These are phyloP conservation scores for Trichoderma guizhouense DNA, from an alignment of 2,329 filamentous ascomycete species.

Conservation along the genomic window DNA sequence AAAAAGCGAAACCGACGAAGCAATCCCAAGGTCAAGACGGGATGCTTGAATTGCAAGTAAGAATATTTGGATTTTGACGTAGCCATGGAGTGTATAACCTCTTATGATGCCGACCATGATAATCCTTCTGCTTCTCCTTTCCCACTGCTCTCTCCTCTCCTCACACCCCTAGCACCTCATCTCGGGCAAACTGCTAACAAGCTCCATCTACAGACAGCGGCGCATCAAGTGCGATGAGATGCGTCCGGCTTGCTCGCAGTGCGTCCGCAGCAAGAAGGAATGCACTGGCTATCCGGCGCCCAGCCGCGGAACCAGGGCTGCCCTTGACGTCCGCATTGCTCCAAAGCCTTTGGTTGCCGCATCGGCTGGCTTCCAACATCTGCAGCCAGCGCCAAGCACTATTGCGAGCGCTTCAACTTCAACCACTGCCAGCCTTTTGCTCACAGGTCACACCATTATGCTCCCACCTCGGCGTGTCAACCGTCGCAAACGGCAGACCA, in stretches of 20 bases:
- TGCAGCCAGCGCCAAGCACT: background rate
- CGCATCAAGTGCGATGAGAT: constrained; percentile 66
- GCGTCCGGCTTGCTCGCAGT: constrained; percentile 59
- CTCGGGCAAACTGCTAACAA: background rate
- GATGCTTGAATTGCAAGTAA: constrained; percentile 67
- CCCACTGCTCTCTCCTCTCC: background rate
- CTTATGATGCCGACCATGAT: background rate
- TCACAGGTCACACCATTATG: constrained; percentile 20
- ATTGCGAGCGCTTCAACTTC: constrained; percentile 21
- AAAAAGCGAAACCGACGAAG: constrained; percentile 49
- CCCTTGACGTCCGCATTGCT: constrained; percentile 48
- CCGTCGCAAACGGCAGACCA: constrained; percentile 18
- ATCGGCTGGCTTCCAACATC: background rate
- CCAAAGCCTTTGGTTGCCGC: constrained; percentile 39
- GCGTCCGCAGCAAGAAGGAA: constrained; percentile 53
- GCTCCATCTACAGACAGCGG: constrained; percentile 45
- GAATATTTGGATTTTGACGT: constrained; percentile 29
- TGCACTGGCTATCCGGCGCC: constrained; percentile 63
- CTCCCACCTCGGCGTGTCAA: constrained; percentile 34
- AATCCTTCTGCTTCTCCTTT: background rate
- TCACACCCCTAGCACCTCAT: background rate
- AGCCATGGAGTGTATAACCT: background rate
- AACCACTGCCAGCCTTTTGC: constrained; percentile 20
- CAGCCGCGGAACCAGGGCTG: constrained; percentile 43
- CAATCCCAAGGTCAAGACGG: constrained; percentile 63